A percentile compares a stretch with the other conserved stretches of the same genome.
Evolutionary conservation across 1,284 basidiomycete species (phyloP).

Genomic region (Flammula alnicola): DNA sequence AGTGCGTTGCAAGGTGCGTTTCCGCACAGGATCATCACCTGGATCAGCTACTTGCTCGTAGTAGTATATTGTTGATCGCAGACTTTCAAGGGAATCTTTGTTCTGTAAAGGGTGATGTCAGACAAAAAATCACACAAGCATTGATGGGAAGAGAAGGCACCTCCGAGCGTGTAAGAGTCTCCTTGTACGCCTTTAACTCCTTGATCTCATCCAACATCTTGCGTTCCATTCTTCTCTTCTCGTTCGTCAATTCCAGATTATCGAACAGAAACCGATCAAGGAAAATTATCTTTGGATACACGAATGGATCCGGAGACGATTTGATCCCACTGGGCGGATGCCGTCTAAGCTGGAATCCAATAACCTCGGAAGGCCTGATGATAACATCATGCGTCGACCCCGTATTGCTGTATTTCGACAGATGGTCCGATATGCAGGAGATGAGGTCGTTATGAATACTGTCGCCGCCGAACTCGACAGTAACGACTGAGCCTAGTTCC

Average conservation of each 20-base stretch:
- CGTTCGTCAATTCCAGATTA: slow-evolving; percentile 55
- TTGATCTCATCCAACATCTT: slow-evolving; percentile 53
- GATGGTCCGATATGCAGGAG: slow-evolving; percentile 54
- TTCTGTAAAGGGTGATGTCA: slow-evolving; percentile 42
- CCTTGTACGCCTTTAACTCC: slow-evolving; percentile 48
- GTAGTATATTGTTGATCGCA: slow-evolving; percentile 66
- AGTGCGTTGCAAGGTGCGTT: slow-evolving; percentile 46
- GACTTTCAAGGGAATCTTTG: slow-evolving; percentile 61
- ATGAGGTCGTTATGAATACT: slow-evolving; percentile 58
- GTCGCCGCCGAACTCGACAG: slow-evolving; percentile 36
- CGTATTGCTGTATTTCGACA: slow-evolving; percentile 40
- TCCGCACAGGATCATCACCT: slow-evolving; percentile 50
- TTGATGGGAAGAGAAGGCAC: slow-evolving; percentile 44
- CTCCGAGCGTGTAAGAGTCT: slow-evolving; percentile 54
- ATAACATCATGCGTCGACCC: slow-evolving; percentile 55
- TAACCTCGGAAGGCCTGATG: slow-evolving; percentile 60
- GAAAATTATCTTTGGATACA: slow-evolving; percentile 66
- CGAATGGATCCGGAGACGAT: slow-evolving; percentile 50
- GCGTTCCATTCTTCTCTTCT: slow-evolving; percentile 49
- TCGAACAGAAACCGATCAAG: slow-evolving; percentile 71
- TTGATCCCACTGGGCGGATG: slow-evolving; percentile 28
- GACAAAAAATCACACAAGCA: not conserved
- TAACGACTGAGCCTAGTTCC: slow-evolving; percentile 38
- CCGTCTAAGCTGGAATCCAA: slow-evolving; percentile 60
- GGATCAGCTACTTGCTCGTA: slow-evolving; percentile 66